Base-by-base conservation (phyloP, 2,329 filamentous ascomycete genomes). In the Grosmannia huntii region DNA sequence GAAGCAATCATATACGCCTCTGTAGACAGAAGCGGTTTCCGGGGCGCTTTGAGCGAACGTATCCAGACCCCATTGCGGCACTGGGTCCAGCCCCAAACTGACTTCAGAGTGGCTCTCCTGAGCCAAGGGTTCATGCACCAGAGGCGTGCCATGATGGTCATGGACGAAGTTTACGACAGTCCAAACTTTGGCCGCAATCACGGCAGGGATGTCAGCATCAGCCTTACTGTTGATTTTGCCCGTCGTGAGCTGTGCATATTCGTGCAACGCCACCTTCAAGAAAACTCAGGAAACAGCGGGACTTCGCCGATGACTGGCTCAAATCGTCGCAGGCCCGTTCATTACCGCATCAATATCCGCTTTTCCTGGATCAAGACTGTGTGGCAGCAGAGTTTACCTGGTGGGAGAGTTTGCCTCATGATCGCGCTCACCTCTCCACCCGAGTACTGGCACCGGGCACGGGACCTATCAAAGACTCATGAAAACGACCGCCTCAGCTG, bases 61-160 rank as follows among this genome's bases (percentile, higher is more conserved):
- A 61, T 60, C 23, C 28, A 55, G 48, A 64, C 61, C 11, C 62
- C 64, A 0, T 53, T 62, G 16, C 51, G 57, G 14, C 57, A 52
- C 36, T 56, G 53, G 49, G 60, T 62, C 50, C 68, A 69, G 1
- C 60, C 66, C 25, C 66, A 65, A 23, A 69, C 79, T 68, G 72
- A 66, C 19, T 62, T 83, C 1, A 65, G 68, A 1, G 72, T 78
- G 3, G 64, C 67, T 1, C 72, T 70, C 0, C 65, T 90, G 1
- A 76, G 82, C 21, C 86, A 90, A 63, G 87, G 88, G 0, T 73
- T 82, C 48, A 75, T 83, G 70, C 64, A 77, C 1, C 70, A 75
- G 1, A 75, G 79, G 5, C 72, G 70, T 3, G 72, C 73, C 0
- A 82, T 90, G 76, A 79, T 84, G 66, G 69, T 75, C 10, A 80